These are phyloP conservation scores for Scheffersomyces segobiensis DNA, from an alignment of 1,139 yeast species.

Conservation along the genomic window DNA sequence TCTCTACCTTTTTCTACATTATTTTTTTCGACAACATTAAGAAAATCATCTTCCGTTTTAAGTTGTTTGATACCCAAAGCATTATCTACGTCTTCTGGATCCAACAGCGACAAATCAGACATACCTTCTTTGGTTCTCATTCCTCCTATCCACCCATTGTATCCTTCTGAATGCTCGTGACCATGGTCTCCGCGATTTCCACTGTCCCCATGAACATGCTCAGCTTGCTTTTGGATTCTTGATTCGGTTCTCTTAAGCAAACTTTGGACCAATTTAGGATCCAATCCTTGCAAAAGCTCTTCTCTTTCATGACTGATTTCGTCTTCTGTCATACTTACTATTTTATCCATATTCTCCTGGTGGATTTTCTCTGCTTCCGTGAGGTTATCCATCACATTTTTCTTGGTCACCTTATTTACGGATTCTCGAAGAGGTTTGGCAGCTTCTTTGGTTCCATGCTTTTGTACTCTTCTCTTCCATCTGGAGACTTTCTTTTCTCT, in stretches of 20 bases:
- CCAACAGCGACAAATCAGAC: slow-evolving; percentile 34
- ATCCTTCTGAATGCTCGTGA: slow-evolving; percentile 62
- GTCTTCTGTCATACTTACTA: slow-evolving; percentile 63
- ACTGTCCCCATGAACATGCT: slow-evolving; percentile 2
- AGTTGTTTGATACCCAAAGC: slow-evolving; percentile 34
- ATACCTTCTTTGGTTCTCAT: slow-evolving; percentile 39
- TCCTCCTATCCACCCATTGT: slow-evolving; percentile 77
- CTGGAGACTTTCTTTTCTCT: slow-evolving; percentile 24
- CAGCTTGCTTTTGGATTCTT: slow-evolving; percentile 18
- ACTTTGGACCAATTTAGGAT: slow-evolving; percentile 67
- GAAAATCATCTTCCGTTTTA: slow-evolving; percentile 10
- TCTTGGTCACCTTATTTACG: neutral
- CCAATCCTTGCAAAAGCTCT: slow-evolving; percentile 65
- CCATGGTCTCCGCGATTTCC: slow-evolving; percentile 17
- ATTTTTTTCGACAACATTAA: neutral
- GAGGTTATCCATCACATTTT: slow-evolving; percentile 6
- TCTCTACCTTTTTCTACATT: neutral
- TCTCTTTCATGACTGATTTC: slow-evolving; percentile 67
- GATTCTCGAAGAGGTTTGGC: slow-evolving; percentile 3
- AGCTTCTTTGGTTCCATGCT: neutral
- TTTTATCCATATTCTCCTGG: slow-evolving; percentile 65
- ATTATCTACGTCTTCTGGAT: slow-evolving; percentile 37
- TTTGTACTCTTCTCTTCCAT: slow-evolving; percentile 20
- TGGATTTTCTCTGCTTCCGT: slow-evolving; percentile 75
- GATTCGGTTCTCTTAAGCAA: slow-evolving; percentile 46